Conservation (phyloP, 176 grass and related monocot genomes). For the Bolboschoenus planiculmis region DNA sequence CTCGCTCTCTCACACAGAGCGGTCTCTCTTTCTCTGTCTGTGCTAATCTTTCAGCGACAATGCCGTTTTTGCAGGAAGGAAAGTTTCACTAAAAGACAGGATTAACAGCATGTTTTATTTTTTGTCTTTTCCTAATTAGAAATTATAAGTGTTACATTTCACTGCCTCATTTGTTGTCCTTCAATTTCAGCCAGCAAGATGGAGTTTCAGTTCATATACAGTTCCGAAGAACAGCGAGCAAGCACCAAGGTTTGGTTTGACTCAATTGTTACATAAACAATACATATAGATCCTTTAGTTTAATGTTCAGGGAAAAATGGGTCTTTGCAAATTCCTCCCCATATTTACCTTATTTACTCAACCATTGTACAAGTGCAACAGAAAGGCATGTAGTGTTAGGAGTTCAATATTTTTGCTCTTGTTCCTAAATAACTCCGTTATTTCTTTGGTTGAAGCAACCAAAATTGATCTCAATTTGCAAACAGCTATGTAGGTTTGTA, state of each 20-base stretch:
- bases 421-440: neutral
- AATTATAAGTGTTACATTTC: neutral
- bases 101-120: neutral
- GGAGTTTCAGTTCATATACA: slow-evolving; percentile 84
- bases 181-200: slow-evolving; percentile 82
- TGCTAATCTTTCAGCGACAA: too few species aligned
- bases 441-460: neutral
- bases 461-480: neutral
- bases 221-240: slow-evolving; percentile 80
- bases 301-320: neutral
- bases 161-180: slow-evolving; percentile 13
- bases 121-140: neutral
- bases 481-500: neutral
- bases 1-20: too few species aligned
- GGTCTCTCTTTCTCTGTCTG: too few species aligned
- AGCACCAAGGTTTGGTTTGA: slow-evolving; percentile 56
- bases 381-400: neutral
- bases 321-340: slow-evolving; percentile 4
- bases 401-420: neutral
- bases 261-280: too few species aligned
- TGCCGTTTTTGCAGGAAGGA: too few species aligned
- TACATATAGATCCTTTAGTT: too few species aligned
- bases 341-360: neutral
- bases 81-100: neutral
- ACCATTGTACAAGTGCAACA: neutral